Evolutionary conservation across 192 early-diverging fungal species (phyloP).

Genomic region (Lunasporangiospora selenospora): DNA sequence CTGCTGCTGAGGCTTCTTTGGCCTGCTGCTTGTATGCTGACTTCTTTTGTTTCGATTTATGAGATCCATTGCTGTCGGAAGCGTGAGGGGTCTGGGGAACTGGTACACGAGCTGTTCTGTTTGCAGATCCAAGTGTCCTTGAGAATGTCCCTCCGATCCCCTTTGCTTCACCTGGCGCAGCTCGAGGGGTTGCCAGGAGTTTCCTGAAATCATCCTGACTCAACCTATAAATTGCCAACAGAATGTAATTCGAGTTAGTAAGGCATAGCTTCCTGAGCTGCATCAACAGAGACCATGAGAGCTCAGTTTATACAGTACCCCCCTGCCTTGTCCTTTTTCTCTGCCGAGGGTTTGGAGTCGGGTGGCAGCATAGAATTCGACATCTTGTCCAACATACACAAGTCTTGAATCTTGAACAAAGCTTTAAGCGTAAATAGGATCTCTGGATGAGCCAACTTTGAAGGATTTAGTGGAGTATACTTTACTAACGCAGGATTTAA

Average conservation of each 20-base stretch:
- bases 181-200: conserved; percentile 74
- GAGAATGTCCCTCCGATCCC: conserved; percentile 51
- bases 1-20: conserved; percentile 24
- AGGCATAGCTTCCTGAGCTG: too few species aligned
- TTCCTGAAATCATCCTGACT: conserved; percentile 85
- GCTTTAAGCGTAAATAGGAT: too few species aligned
- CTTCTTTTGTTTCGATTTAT: conserved; percentile 35
- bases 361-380: conserved; percentile 48
- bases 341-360: conserved; percentile 31
- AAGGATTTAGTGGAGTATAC: too few species aligned
- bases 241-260: too few species aligned
- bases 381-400: too few species aligned
- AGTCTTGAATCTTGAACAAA: too few species aligned
- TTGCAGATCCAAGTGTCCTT: conserved; percentile 50
- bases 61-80: conserved; percentile 7
- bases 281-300: too few species aligned
- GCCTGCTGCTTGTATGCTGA: conserved; percentile 23
- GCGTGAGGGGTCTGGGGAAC: conserved; percentile 24
- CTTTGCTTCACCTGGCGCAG: conserved; percentile 30
- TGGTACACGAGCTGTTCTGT: conserved; percentile 31
- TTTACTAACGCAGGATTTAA: too few species aligned
- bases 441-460: too few species aligned
- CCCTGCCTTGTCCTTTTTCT: conserved; percentile 34
- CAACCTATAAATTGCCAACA: conserved; percentile 44
- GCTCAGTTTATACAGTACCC: too few species aligned